Percentiles rank a stretch among this genome's conserved stretches.
phyloP scores from a whole-genome alignment of 352 stramenopile species.

The Elongisporangium prolatum region DNA sequence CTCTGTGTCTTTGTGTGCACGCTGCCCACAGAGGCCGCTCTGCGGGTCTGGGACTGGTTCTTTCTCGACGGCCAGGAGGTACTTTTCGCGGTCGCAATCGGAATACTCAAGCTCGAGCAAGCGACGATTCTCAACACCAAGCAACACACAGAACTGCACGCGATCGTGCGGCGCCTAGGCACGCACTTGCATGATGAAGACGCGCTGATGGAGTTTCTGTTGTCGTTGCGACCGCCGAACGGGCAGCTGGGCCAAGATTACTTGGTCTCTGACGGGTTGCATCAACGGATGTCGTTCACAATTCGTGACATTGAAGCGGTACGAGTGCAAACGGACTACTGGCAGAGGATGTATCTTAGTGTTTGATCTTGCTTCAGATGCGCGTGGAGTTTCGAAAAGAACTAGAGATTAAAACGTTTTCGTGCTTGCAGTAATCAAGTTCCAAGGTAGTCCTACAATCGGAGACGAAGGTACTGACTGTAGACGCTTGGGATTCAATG shows the following conservation, averaged over 20 bases:
- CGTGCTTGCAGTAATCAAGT: slow-evolving; percentile 3
- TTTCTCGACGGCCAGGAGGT: slow-evolving; percentile 64
- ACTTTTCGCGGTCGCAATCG: slow-evolving; percentile 39
- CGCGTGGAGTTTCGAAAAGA: slow-evolving; percentile 1
- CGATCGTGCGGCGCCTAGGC: slow-evolving; percentile 33
- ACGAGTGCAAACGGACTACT: no score
- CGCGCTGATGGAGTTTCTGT: slow-evolving; percentile 31
- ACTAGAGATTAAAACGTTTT: slow-evolving; percentile 2
- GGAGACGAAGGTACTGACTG: no score
- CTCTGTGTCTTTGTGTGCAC: slow-evolving; percentile 82
- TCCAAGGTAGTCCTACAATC: no score
- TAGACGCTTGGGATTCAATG: not conserved
- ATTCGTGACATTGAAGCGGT: slow-evolving; percentile 12
- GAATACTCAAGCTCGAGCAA: slow-evolving; percentile 38
- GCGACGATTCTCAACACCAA: slow-evolving; percentile 20
- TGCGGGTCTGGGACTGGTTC: slow-evolving; percentile 76
- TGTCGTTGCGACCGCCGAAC: not conserved
- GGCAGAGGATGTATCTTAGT: no score
- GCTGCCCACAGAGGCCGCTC: slow-evolving; percentile 56
- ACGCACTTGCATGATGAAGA: slow-evolving; percentile 52
- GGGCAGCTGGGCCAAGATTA: no score
- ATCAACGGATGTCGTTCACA: slow-evolving; percentile 5
- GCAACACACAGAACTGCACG: slow-evolving; percentile 34
- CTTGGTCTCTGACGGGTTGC: no score
- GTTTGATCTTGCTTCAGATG: slow-evolving; percentile 1